Evolutionary conservation across 83 land plant species (phyloP).

Genomic region (Picea abies): DNA sequence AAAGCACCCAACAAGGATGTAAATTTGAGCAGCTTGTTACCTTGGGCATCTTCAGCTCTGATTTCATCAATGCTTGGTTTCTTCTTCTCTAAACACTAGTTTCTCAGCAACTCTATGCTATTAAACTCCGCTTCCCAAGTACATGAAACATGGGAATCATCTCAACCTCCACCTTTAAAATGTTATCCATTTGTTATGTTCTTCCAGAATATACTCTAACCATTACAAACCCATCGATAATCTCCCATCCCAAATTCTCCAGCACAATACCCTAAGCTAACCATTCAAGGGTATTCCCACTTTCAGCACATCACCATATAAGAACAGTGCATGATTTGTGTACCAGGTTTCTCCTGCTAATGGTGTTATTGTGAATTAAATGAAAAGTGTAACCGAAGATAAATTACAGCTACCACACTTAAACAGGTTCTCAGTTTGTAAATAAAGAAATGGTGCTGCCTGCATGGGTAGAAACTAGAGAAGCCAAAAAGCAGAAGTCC

Average conservation of each 20-base stretch:
- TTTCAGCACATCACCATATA: not conserved
- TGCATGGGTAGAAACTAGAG: not conserved
- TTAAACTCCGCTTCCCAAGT: not conserved
- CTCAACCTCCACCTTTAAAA: too few species aligned
- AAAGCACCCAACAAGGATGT: too few species aligned
- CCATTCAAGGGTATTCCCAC: not conserved
- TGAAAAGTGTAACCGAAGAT: not conserved
- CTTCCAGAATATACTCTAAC: too few species aligned
- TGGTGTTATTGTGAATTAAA: not conserved
- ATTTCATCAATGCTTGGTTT: not conserved
- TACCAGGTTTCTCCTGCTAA: not conserved
- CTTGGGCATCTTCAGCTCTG: not conserved
- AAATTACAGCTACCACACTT: not conserved
- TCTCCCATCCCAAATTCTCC: not conserved
- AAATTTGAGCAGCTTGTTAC: not conserved
- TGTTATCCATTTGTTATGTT: too few species aligned
- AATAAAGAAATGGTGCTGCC: not conserved
- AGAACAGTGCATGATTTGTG: not conserved
- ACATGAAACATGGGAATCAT: too few species aligned
- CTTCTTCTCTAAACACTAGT: not conserved
- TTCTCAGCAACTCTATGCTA: too few species aligned
- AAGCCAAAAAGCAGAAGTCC: not conserved
- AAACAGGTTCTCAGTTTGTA: not conserved
- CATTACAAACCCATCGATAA: not conserved
- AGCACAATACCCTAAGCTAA: not conserved